Evolutionary conservation across 371 early-diverging fungal species (phyloP).

Genomic region (Mortierella sp.): DNA sequence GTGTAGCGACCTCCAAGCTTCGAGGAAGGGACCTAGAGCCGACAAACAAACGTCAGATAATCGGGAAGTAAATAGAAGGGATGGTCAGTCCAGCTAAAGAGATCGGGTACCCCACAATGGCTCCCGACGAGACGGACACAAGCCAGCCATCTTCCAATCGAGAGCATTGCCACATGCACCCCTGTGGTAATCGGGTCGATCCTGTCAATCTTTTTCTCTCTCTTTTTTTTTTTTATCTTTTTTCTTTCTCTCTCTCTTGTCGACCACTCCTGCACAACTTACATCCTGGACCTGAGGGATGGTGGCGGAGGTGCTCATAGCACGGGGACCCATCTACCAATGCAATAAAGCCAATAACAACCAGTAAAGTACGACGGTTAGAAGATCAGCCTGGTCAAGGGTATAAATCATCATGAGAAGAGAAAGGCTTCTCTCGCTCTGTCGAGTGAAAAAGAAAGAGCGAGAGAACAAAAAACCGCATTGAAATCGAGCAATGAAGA

Average conservation of each 20-base stretch:
- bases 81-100: neutral
- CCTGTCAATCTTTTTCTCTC: no score
- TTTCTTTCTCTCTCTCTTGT: no score
- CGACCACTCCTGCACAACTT: constrained; percentile 31
- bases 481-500: no score
- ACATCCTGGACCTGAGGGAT: constrained; percentile 47
- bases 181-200: no score
- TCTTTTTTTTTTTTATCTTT: no score
- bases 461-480: neutral
- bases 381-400: neutral
- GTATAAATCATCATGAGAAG: neutral
- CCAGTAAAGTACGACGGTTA: neutral
- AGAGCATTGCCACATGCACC: no score
- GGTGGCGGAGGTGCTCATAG: constrained; percentile 48
- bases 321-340: constrained; percentile 48
- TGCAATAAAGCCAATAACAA: neutral
- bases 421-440: no score
- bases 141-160: no score
- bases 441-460: neutral
- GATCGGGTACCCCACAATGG: no score
- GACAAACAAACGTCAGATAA: neutral
- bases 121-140: no score
- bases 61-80: neutral
- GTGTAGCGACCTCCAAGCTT: constrained; percentile 92
- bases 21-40: constrained; percentile 44